Base-by-base conservation (phyloP, 805 yeast genomes). In the Candida argentea region DNA sequence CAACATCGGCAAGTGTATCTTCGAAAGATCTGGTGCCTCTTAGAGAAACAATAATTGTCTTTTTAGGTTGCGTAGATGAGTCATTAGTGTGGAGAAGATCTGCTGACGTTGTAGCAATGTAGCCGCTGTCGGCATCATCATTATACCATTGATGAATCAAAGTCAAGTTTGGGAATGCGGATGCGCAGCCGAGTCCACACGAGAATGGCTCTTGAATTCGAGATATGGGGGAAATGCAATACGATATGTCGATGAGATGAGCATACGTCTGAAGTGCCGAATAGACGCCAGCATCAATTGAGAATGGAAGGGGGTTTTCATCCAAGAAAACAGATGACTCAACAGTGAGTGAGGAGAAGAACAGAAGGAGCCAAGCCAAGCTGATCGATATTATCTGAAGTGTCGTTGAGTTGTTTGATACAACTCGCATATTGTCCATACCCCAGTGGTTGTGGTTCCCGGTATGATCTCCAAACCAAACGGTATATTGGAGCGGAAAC, bases 21-120 rank as follows among this genome's bases (percentile, higher is more conserved):
- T 43, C 42, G 5, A 61, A 27, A 1, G 67, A 61, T n/a, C 61
- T 37, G 2, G 69, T 63, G 1, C 70, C 70, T 27, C 70, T 40
- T 12, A 63, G 43, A 1, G 66, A 50, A 0, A 64, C 36, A 6
- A 38, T 30, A 4, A 64, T 35, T 0, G 59, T 53, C 29, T 50
- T 50, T 22, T 40, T 46, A 5, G 39, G 40, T 28, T 12, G 25
- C 14, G 7, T 20, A 18, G 9, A 8, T 8, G 9, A 8, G 7
- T 30, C 37, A 5, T 41, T 31, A 26, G 42, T 36, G 16, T 41
- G 24, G 36, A 55, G 50, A 6, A 58, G 36, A 26, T 50, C 37
- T 13, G 45, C 27, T 19, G 40, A 29, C 3, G 65, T 53, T 11
- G 43, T 41, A 2, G 64, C 63, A 21, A 61, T 52, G 35, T 57